phyloP scores from a whole-genome alignment of 306 rosid genomes.

The Macrotyloma uniflorum region DNA sequence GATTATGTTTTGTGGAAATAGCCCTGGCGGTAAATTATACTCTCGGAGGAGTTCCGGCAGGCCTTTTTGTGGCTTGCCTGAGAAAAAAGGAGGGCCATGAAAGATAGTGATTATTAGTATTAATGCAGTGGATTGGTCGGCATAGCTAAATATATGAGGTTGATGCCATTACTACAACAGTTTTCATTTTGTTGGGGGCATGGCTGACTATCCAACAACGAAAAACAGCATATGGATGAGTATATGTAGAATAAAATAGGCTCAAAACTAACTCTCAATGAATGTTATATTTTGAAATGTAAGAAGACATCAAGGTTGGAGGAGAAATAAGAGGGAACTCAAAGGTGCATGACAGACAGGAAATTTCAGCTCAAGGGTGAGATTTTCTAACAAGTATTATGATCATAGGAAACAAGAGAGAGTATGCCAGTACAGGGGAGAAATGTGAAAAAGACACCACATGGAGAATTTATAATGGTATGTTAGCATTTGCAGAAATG shows the following conservation, averaged over 20 bases:
- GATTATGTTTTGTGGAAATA: constrained; percentile 82
- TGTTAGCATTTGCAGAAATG: constrained; percentile 2
- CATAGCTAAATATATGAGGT: not conserved
- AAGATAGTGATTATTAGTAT: not conserved
- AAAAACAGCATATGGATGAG: too few species aligned
- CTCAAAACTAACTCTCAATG: not conserved
- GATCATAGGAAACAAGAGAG: not conserved
- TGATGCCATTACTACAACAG: not conserved
- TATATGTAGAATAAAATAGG: not conserved
- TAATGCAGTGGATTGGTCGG: constrained; percentile 1
- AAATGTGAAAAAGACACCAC: not conserved
- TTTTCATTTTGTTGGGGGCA: not conserved
- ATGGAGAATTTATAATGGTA: not conserved
- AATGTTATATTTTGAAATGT: not conserved
- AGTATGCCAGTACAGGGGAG: not conserved
- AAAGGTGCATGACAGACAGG: not conserved
- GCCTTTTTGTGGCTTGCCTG: constrained; percentile 81
- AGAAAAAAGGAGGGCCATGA: not conserved
- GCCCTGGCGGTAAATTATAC: constrained; percentile 84
- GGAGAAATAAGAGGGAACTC: not conserved
- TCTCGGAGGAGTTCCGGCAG: constrained; percentile 91
- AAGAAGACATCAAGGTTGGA: not conserved
- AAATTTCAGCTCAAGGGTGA: not conserved
- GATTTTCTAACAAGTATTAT: not conserved
- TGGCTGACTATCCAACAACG: not conserved